Percentiles rank a stretch among this genome's conserved stretches.
Evolutionary conservation across 2,329 filamentous ascomycete species (phyloP).

Genomic region (Tolypocladium ovalisporum): DNA sequence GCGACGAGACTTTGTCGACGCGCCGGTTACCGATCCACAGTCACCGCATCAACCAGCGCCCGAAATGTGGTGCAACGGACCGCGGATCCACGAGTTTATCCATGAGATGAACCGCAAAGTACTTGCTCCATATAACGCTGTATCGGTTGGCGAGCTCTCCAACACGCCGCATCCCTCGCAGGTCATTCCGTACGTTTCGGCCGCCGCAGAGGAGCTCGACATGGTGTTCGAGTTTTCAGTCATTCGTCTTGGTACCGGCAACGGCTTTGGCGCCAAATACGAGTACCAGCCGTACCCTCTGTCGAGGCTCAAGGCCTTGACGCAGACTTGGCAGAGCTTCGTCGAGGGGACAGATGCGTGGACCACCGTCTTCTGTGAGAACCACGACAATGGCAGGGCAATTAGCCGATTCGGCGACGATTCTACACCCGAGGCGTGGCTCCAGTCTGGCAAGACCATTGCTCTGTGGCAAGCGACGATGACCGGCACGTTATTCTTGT

Average conservation of each 20-base stretch:
- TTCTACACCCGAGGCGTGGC: conserved; percentile 30
- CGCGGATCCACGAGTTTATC: conserved; percentile 51
- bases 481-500: conserved; percentile 44
- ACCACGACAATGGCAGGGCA: conserved; percentile 51
- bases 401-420: conserved; percentile 39
- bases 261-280: conserved; percentile 32
- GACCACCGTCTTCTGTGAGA: conserved; percentile 52
- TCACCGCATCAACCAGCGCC: conserved; percentile 30
- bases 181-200: conserved; percentile 44
- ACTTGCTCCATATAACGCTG: conserved; percentile 41
- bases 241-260: conserved; percentile 42
- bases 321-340: conserved; percentile 37
- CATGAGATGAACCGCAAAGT: conserved; percentile 44
- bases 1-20: conserved; percentile 43
- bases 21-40: conserved; percentile 28
- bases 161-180: conserved; percentile 38
- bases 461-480: conserved; percentile 37
- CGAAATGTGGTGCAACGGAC: conserved; percentile 48
- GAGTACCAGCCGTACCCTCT: conserved; percentile 39
- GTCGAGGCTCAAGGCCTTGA: conserved; percentile 29
- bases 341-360: conserved; percentile 39
- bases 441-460: conserved; percentile 39
- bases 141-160: conserved; percentile 54
- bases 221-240: conserved; percentile 52
- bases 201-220: conserved; percentile 40